A percentile compares a stretch with the other conserved stretches of the same genome.
These are phyloP conservation scores for Rossbeevera mucosa DNA, from an alignment of 768 basidiomycete genomes.

Conservation along the genomic window DNA sequence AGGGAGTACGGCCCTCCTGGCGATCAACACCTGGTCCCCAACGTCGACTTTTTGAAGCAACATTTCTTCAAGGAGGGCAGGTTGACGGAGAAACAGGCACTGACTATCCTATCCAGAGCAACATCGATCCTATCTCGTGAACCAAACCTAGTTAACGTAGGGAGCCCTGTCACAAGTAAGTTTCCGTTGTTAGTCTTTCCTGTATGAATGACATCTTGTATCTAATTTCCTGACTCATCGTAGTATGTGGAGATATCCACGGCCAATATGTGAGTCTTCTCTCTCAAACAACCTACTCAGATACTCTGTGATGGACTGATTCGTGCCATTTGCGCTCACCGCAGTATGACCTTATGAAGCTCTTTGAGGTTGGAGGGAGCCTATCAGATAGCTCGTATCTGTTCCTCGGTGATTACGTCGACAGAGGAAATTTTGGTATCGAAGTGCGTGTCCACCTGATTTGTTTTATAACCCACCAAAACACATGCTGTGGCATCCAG, in stretches of 20 bases:
- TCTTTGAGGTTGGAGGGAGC: conserved; percentile 91
- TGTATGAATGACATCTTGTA: conserved; percentile 4
- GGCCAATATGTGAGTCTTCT: conserved; percentile 82
- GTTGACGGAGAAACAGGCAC: conserved; percentile 77
- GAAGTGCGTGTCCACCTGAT: conserved; percentile 41
- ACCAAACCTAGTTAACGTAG: conserved; percentile 81
- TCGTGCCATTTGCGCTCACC: background rate
- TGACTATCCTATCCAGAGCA: conserved; percentile 71
- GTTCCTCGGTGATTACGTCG: conserved; percentile 96
- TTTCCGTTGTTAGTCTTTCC: conserved; percentile 13
- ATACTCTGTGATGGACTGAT: conserved; percentile 16
- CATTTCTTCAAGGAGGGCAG: conserved; percentile 89
- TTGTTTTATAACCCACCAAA: background rate
- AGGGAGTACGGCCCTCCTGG: conserved; percentile 39
- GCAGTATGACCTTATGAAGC: conserved; percentile 96
- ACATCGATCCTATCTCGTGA: conserved; percentile 67
- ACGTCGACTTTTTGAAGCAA: conserved; percentile 74
- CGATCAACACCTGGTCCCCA: conserved; percentile 50
- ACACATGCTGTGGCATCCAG: conserved; percentile 29
- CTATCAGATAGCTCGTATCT: conserved; percentile 82
- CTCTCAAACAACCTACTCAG: conserved; percentile 88
- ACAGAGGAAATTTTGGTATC: conserved; percentile 90
- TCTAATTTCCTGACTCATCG: conserved; percentile 4
- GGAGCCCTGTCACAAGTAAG: conserved; percentile 88
- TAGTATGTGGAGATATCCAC: conserved; percentile 96